These are phyloP conservation scores for Paraconiothyrium sp. DNA, from an alignment of 2,329 filamentous ascomycete genomes.

Conservation along the genomic window DNA sequence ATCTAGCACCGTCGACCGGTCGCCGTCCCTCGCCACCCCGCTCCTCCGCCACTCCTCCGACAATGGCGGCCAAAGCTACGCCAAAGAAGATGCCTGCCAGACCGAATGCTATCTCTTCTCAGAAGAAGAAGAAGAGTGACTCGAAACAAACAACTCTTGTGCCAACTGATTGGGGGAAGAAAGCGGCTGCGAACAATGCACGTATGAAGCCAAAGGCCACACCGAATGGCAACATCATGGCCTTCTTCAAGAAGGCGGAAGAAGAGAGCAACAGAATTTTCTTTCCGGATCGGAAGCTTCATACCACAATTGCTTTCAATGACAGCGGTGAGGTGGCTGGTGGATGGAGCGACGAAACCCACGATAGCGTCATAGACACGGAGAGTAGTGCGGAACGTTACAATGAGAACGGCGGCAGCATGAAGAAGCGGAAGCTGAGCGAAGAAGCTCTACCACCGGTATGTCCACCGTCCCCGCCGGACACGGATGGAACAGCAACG, in stretches of 20 bases:
- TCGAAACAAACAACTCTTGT: conserved; percentile 48
- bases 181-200: conserved; percentile 39
- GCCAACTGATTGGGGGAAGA: conserved; percentile 42
- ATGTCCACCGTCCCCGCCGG: conserved; percentile 41
- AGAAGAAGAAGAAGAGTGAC: conserved; percentile 30
- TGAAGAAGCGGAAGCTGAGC: conserved; percentile 54
- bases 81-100: conserved; percentile 33
- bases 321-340: conserved; percentile 36
- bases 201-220: conserved; percentile 51
- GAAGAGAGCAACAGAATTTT: conserved; percentile 52
- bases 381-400: conserved; percentile 45
- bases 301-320: conserved; percentile 30
- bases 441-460: conserved; percentile 54
- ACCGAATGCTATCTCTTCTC: conserved; percentile 23
- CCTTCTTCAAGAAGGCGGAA: conserved; percentile 64
- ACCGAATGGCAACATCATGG: conserved; percentile 62
- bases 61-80: conserved; percentile 36
- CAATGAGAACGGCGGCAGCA: conserved; percentile 54
- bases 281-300: conserved; percentile 40
- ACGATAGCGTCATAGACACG: conserved; percentile 27
- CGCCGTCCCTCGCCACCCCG: conserved; percentile 63
- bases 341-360: conserved; percentile 43
- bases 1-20: conserved; percentile 58
- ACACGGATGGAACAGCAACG: conserved; percentile 9
- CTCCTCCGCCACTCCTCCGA: conserved; percentile 25